phyloP scores from a whole-genome alignment of 2,329 filamentous ascomycete genomes.

The Septoria petroselini region DNA sequence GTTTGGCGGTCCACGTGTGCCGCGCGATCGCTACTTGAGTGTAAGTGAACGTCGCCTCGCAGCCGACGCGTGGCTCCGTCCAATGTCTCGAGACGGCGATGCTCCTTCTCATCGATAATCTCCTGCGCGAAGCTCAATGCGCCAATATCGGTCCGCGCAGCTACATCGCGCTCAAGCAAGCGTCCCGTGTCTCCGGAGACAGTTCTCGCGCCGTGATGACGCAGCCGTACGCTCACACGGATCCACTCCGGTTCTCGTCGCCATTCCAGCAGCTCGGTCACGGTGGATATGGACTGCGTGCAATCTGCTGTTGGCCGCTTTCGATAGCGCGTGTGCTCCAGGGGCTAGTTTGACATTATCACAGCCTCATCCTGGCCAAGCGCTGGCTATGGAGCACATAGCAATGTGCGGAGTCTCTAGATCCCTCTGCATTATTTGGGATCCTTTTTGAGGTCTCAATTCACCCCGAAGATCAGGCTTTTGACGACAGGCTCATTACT shows the following conservation, averaged over 20 bases:
- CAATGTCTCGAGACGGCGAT: neutral
- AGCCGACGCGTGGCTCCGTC: neutral
- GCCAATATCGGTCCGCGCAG: conserved; percentile 6
- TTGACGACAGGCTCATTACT: too few species aligned
- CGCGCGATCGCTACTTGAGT: conserved; percentile 3
- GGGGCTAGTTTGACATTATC: too few species aligned
- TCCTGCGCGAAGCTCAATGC: neutral
- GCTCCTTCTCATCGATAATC: neutral
- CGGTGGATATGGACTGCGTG: neutral
- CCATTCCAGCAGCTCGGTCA: conserved; percentile 3
- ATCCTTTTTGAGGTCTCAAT: too few species aligned
- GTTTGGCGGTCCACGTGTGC: conserved; percentile 6
- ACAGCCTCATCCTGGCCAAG: neutral
- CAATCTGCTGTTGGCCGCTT: neutral
- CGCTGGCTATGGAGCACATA: neutral
- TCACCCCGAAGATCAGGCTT: too few species aligned
- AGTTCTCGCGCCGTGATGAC: conserved; percentile 2
- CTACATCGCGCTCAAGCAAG: conserved; percentile 1
- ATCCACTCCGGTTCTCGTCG: conserved; percentile 10
- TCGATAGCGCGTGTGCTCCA: neutral
- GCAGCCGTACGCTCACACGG: neutral
- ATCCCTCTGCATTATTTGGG: neutral
- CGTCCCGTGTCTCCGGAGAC: conserved; percentile 1
- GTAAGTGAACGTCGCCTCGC: conserved; percentile 5
- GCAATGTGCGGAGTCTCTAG: neutral